Base-by-base conservation (phyloP, 306 rosid species). In the Glycine soja region DNA sequence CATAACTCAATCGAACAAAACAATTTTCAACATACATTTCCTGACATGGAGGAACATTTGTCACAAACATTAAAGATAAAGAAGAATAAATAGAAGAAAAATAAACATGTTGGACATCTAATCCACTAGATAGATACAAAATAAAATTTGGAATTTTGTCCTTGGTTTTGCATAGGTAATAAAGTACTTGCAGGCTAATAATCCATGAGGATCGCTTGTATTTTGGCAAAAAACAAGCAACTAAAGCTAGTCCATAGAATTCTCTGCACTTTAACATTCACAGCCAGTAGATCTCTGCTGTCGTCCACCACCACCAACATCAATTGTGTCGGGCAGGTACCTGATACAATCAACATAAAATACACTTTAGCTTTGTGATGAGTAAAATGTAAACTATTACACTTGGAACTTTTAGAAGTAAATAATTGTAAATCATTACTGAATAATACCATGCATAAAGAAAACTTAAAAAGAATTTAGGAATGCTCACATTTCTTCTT, bases 201-300 rank as follows among this genome's bases (percentile, higher is more conserved):
- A 61, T 70, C 77, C 84, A 63, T 51, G 70, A 4, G 77, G 30
- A 24, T 24, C 30, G 30, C 30, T 24, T 24, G 30, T 24, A 51
- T 70, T 32, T 43, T 52, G 77, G 76, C 80, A 82, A 70, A 82
- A 72, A 51, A 75, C 80, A 80, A 75, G 14, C 53, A 69, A 59
- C 73, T 16, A 71, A 82, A 74, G 72, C 38, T 34, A 32, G 52
- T 80, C 62, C 75, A 77, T 3, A 10, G 15, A 40, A 43, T 46
- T 51, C 78, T 40, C 76, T 67, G 75, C 56, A 70, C 63, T 88
- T 83, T 24, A 94, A 79, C 98, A 94, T 86, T 92, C 98, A 82
- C 98, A 94, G 24, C 97, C 98, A 0, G 97, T 91, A 10, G 98
- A 91, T 87, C 97, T 91, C 81, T 92, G 98, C 70, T 92, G 98